phyloP scores from a whole-genome alignment of 352 stramenopile genomes.

The Globisporangium megalacanthum region DNA sequence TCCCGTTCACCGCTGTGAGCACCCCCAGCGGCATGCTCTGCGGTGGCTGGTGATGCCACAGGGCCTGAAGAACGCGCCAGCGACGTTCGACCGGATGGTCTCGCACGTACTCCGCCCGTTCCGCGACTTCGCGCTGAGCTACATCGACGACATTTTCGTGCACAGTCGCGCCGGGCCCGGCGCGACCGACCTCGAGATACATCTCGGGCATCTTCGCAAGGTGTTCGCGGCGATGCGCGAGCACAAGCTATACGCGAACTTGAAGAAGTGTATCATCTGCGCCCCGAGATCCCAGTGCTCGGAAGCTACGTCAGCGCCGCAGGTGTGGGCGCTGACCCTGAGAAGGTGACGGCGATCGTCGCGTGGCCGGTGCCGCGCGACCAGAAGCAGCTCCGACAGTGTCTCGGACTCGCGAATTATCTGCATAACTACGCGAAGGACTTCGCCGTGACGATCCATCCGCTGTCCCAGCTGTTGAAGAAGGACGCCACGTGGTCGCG shows the following conservation, averaged over 20 bases:
- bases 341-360: constrained; percentile 15
- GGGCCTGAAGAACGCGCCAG: constrained; percentile 17
- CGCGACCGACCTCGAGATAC: too few species aligned
- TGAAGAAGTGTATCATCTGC: constrained; percentile 7
- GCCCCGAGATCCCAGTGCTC: not conserved
- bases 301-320: not conserved
- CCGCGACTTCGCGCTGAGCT: too few species aligned
- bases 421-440: too few species aligned
- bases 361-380: too few species aligned
- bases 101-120: too few species aligned
- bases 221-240: not conserved
- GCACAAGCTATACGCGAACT: constrained; percentile 2
- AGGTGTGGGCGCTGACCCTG: constrained; percentile 10
- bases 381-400: too few species aligned
- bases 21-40: constrained; percentile 20
- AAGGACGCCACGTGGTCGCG: constrained; percentile 7
- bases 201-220: not conserved
- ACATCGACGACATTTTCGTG: too few species aligned
- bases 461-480: too few species aligned
- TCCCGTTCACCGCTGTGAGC: constrained; percentile 18
- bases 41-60: constrained; percentile 23
- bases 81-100: constrained; percentile 22
- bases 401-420: too few species aligned
- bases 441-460: too few species aligned
- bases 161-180: too few species aligned